Conservation (phyloP, 495 filamentous ascomycete genomes). For the Aspergillus panamensis region DNA sequence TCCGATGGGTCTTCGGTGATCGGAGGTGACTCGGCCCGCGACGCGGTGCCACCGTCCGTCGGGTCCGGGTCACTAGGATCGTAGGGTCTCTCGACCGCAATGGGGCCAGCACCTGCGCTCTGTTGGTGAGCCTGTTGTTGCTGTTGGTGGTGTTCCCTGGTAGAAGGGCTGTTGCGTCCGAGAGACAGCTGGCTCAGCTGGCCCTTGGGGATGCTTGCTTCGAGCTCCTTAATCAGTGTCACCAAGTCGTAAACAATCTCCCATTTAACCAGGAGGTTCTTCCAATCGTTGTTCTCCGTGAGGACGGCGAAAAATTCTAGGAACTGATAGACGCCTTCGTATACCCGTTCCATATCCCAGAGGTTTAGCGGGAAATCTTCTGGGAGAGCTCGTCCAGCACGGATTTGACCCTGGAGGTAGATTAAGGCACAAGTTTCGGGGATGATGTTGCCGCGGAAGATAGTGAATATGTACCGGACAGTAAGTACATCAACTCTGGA, state of each 20-base stretch:
- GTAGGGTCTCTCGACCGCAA: slow-evolving; percentile 55
- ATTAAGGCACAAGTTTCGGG: slow-evolving; percentile 91
- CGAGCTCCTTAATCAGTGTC: slow-evolving; percentile 77
- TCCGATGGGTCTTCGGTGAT: slow-evolving; percentile 77
- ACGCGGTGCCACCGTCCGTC: slow-evolving; percentile 37
- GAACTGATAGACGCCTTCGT: slow-evolving; percentile 86
- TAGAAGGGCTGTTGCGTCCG: slow-evolving; percentile 32
- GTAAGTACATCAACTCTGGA: slow-evolving; percentile 61
- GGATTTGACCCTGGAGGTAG: slow-evolving; percentile 87
- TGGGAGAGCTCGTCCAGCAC: slow-evolving; percentile 57
- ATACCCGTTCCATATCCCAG: slow-evolving; percentile 94
- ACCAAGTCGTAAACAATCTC: slow-evolving; percentile 82
- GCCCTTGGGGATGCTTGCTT: slow-evolving; percentile 76
- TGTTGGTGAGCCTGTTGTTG: slow-evolving; percentile 24
- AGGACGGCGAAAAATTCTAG: slow-evolving; percentile 91
- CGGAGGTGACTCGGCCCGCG: slow-evolving; percentile 56
- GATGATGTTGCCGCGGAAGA: slow-evolving; percentile 87
- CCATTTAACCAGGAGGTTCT: slow-evolving; percentile 77
- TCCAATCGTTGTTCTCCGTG: slow-evolving; percentile 68
- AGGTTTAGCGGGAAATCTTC: slow-evolving; percentile 90
- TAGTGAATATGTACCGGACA: slow-evolving; percentile 84
- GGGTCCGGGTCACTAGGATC: slow-evolving; percentile 50
- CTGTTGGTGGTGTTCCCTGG: neutral
- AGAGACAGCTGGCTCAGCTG: slow-evolving; percentile 48
- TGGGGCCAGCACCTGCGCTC: slow-evolving; percentile 36